Base-by-base conservation (phyloP, 495 filamentous ascomycete genomes). In the Penicillium manginii region DNA sequence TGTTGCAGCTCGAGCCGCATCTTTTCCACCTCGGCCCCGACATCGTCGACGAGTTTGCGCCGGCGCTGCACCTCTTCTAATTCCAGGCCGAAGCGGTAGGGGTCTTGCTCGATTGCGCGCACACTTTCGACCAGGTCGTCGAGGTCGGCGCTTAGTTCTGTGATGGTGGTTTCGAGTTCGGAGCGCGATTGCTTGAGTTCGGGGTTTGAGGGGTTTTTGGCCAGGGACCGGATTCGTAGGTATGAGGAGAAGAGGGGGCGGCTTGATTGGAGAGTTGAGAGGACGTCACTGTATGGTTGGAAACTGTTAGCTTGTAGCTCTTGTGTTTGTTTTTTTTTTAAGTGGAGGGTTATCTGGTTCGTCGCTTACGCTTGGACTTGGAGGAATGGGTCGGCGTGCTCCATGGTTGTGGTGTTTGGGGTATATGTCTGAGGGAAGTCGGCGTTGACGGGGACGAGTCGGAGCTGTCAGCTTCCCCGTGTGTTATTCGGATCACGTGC, bases 241-340 rank as follows among this genome's bases (percentile, higher is more conserved):
- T 96, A 98, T 40, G 92, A 97, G 61, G 89, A 87, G 82, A 97
- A 97, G 55, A 96, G 88, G 31, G 91, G 84, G 12, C 93, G 87
- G 58, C 90, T 89, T 46, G 82, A 83, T 65, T 88, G 83, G 42
- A 98, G 87, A 48, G 91, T 87, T 53, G 86, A 77, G 49, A 94
- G 86, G 63, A 97, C 91, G 72, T 98, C 96, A 70, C 91, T 96
- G 58, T 2, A 1, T n/a, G 32, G 26, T 47, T 11, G 17, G 31
- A 11, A 11, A 10, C 35, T 37, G 35, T 29, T 29, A n/a, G 35
- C 15, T n/a, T 37, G 35, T n/a, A 11, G n/a, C n/a, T n/a, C 11
- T n/a, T 37, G 35, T 37, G 11, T 11, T 37, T 10, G 12, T n/a
- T 37, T 5, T 37, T 37, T 15, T n/a, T n/a, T 33, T 33, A n/a